Base-by-base conservation (phyloP, 2,329 filamentous ascomycete species). In the Monosporascus sp. region DNA sequence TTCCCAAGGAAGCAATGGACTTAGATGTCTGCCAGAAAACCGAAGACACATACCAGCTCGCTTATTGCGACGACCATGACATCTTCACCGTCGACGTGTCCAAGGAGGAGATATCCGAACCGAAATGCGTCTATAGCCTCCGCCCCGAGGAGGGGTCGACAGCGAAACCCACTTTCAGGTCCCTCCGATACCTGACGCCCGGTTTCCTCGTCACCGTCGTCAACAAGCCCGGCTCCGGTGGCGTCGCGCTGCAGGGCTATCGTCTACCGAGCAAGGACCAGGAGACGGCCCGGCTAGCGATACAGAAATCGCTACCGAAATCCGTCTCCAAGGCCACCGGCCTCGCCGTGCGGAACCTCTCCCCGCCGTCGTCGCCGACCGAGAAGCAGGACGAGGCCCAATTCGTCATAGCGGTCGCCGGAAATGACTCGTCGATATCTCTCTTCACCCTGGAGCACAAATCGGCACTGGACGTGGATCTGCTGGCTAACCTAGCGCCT, bases 371-470 rank as follows among this genome's bases (percentile, higher is more conserved):
- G 5, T 73, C 80, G 11, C 72, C 79, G 0, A 74, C 67, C 1
- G 72, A 78, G 1, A 74, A 68, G 48, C 71, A 83, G 50, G 82
- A 81, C 50, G 84, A 88, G 55, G 82, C 86, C 47, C 91, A 97
- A 70, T 88, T 91, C 59, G 81, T 88, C 47, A 79, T 96, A 59
- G 92, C 91, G 7, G 84, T 95, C 15, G 88, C 89, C 3, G 87
- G 87, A 8, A 87, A 88, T 62, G 89, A 95, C 68, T 84, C 85
- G 55, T 91, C 89, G 11, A 86, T 96, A 59, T 83, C 82, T 5
- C 74, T 96, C 28, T 88, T 86, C 69, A 92, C 89, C 0, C 74
- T 96, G 54, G 88, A 95, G 59, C 88, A 90, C 66, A 75, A 75
- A 54, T 67, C 71, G 18, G 68, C 74, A 35, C 68, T 68, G 22